phyloP scores from a whole-genome alignment of 306 rosid species.

The Ziziphus jujuba region DNA sequence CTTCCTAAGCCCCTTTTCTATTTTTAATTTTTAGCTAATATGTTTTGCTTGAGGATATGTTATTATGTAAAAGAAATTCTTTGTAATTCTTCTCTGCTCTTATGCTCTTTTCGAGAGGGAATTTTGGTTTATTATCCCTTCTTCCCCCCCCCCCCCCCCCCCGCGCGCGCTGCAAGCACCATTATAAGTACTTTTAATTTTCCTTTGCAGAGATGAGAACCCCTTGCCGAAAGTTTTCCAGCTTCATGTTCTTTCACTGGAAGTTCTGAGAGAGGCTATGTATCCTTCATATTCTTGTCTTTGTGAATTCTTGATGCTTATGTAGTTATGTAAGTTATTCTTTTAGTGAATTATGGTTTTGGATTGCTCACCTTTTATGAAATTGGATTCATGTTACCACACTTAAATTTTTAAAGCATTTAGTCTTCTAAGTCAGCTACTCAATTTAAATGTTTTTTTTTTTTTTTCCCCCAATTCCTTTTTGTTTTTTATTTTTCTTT shows the following conservation, averaged over 20 bases:
- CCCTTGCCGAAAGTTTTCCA: slow-evolving; percentile 54
- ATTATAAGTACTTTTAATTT: slow-evolving; percentile 19
- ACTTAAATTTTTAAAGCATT: slow-evolving; percentile 18
- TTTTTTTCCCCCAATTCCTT: not conserved
- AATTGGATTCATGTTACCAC: slow-evolving; percentile 9
- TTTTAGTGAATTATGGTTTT: not conserved
- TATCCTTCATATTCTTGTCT: slow-evolving; percentile 63
- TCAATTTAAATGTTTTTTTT: not conserved
- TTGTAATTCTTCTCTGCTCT: no score
- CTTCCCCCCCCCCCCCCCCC: no score
- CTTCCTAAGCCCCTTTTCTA: no score
- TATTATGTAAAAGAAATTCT: slow-evolving; percentile 4
- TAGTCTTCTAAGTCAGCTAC: not conserved
- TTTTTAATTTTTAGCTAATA: not conserved
- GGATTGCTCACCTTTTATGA: slow-evolving; percentile 5
- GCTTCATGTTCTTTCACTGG: slow-evolving; percentile 82
- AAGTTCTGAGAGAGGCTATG: slow-evolving; percentile 94
- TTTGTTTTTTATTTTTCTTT: not conserved
- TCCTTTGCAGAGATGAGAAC: slow-evolving; percentile 65
- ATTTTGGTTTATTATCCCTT: slow-evolving; percentile 10
- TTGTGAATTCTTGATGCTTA: slow-evolving; percentile 25
- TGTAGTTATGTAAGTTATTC: not conserved
- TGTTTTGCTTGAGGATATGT: not conserved
- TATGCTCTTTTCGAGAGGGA: not conserved
- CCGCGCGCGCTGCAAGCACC: slow-evolving; percentile 17